Conservation (phyloP, 306 rosid species). For the Quercus alba region DNA sequence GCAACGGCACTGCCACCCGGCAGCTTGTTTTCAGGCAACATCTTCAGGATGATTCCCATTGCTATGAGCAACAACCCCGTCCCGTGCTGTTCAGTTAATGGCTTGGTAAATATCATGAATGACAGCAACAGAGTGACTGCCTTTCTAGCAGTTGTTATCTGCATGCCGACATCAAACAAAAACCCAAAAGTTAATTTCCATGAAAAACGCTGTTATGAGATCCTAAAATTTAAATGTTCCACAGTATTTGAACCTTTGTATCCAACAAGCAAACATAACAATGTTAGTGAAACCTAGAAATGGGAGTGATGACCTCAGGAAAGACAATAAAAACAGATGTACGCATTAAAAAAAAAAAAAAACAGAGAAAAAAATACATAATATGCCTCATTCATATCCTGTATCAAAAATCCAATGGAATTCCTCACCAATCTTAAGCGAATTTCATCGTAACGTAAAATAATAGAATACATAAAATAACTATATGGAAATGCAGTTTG, state of each 20-base stretch:
- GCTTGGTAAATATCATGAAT: slow-evolving; percentile 65
- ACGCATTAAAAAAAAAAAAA: neutral
- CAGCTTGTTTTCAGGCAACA: slow-evolving; percentile 39
- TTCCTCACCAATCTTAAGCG: neutral
- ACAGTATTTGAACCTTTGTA: neutral
- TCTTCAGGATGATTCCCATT: slow-evolving; percentile 53
- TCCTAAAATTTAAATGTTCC: neutral
- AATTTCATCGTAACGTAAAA: neutral
- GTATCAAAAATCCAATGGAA: no score
- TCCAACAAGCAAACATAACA: neutral
- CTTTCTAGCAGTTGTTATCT: slow-evolving; percentile 68
- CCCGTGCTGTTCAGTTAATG: slow-evolving; percentile 60
- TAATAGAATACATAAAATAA: neutral
- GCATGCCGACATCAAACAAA: slow-evolving; percentile 10
- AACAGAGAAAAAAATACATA: neutral
- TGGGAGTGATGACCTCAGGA: neutral
- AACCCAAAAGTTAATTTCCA: neutral
- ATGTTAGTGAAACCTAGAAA: neutral
- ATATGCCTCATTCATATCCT: neutral
- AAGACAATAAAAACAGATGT: neutral
- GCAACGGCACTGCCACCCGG: neutral
- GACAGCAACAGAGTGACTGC: slow-evolving; percentile 62
- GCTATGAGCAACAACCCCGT: slow-evolving; percentile 54
- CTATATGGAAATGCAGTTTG: neutral
- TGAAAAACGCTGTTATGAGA: neutral